phyloP scores from a whole-genome alignment of 805 yeast species.

The Debaryomyces tyrocola region DNA sequence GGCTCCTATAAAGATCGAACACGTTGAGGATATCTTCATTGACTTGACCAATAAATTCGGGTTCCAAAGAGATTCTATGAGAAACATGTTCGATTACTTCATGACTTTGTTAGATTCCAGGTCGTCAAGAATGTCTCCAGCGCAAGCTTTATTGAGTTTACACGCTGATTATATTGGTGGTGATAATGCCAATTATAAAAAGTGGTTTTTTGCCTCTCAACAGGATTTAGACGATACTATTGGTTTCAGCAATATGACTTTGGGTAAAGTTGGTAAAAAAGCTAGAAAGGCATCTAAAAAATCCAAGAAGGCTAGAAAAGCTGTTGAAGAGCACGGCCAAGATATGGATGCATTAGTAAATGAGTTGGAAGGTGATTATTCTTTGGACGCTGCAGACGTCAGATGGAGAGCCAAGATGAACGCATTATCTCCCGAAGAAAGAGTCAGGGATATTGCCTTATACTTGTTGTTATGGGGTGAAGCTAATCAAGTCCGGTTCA shows the following conservation, averaged over 20 bases:
- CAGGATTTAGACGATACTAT: conserved; percentile 81
- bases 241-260: conserved; percentile 78
- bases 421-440: conserved; percentile 66
- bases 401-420: conserved; percentile 87
- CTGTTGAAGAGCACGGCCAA: conserved; percentile 64
- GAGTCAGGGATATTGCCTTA: conserved; percentile 75
- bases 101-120: conserved; percentile 83
- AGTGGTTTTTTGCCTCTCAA: conserved; percentile 89
- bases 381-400: conserved; percentile 79
- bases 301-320: conserved; percentile 73
- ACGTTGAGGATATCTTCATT: conserved; percentile 82
- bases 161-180: conserved; percentile 91
- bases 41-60: conserved; percentile 83
- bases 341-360: conserved; percentile 60
- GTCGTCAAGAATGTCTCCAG: conserved; percentile 86
- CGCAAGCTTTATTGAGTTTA: conserved; percentile 77
- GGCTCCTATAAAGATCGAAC: conserved; percentile 79
- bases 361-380: conserved; percentile 80
- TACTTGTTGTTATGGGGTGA: conserved; percentile 86
- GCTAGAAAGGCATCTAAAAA: conserved; percentile 80
- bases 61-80: conserved; percentile 90
- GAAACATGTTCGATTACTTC: conserved; percentile 86
- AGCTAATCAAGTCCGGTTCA: conserved; percentile 92
- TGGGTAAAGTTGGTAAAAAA: conserved; percentile 75
- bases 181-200: conserved; percentile 79